phyloP scores from a whole-genome alignment of 2,329 filamentous ascomycete genomes.

The Monilinia fructicola region DNA sequence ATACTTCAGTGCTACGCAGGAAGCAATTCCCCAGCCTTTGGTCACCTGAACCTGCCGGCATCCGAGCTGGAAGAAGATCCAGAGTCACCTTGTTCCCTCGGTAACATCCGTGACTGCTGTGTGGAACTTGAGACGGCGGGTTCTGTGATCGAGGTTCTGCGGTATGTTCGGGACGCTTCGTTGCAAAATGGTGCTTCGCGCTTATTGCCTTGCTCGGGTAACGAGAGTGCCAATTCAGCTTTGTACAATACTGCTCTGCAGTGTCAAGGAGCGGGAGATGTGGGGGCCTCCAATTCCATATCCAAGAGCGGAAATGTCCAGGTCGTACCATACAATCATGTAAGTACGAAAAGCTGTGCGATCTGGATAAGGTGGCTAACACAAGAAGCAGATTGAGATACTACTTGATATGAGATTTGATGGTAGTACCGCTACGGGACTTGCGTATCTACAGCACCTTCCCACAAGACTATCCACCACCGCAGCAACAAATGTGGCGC shows the following conservation, averaged over 20 bases:
- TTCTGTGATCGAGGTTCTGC: not conserved
- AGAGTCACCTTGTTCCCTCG: not conserved
- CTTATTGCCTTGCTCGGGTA: not conserved
- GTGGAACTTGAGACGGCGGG: conserved; percentile 3
- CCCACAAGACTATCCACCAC: conserved; percentile 2
- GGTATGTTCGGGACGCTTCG: not conserved
- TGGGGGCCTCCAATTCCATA: not conserved
- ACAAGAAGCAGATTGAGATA: conserved; percentile 41
- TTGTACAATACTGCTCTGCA: conserved; percentile 15
- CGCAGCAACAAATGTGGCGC: conserved; percentile 18
- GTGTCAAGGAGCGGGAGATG: not conserved
- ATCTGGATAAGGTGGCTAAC: conserved; percentile 29
- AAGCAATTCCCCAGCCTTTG: conserved; percentile 44
- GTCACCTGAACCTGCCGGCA: conserved; percentile 41
- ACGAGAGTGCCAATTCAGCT: not conserved
- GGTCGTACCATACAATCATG: not conserved
- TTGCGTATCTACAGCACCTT: conserved; percentile 35
- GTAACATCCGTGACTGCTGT: not conserved
- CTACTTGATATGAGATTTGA: conserved; percentile 15
- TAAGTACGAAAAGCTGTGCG: not conserved
- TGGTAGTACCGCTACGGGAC: not conserved
- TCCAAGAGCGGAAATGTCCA: not conserved
- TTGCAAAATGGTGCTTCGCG: not conserved
- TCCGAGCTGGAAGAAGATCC: not conserved
- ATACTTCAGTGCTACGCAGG: conserved; percentile 43